phyloP scores from a whole-genome alignment of 768 basidiomycete species.

The Boletus bicolor region DNA sequence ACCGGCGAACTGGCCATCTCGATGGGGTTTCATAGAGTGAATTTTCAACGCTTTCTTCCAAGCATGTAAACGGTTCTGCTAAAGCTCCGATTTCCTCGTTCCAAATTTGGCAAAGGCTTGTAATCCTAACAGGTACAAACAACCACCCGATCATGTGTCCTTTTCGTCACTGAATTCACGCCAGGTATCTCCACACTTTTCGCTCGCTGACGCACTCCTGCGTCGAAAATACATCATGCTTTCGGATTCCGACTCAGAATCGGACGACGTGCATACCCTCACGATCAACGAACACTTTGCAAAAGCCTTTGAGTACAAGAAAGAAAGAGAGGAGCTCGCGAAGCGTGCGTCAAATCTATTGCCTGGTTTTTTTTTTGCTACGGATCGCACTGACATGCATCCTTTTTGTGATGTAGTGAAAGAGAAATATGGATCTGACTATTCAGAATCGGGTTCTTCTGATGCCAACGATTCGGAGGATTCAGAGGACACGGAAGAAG shows the following conservation, averaged over 20 bases:
- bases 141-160: background rate
- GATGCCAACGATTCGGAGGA: conserved; percentile 41
- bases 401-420: conserved; percentile 49
- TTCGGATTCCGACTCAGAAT: conserved; percentile 49
- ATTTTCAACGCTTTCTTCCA: no score
- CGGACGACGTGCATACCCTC: conserved; percentile 43
- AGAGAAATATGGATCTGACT: conserved; percentile 82
- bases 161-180: background rate
- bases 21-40: no score
- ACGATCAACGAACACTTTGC: conserved; percentile 76
- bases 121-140: conserved; percentile 22
- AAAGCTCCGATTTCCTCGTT: no score
- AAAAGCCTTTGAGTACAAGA: conserved; percentile 78
- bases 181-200: background rate
- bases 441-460: conserved; percentile 33
- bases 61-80: no score
- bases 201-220: background rate
- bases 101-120: conserved; percentile 3
- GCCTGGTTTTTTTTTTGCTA: background rate
- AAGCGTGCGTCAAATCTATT: conserved; percentile 50
- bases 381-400: background rate
- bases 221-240: conserved; percentile 34
- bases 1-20: no score
- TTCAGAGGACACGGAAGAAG: conserved; percentile 81
- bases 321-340: conserved; percentile 81